Evolutionary conservation across 192 early-diverging fungal species (phyloP), one percentile per base, ranked within the genome.

Genomic region (Bifiguratus adelaidae): DNA sequence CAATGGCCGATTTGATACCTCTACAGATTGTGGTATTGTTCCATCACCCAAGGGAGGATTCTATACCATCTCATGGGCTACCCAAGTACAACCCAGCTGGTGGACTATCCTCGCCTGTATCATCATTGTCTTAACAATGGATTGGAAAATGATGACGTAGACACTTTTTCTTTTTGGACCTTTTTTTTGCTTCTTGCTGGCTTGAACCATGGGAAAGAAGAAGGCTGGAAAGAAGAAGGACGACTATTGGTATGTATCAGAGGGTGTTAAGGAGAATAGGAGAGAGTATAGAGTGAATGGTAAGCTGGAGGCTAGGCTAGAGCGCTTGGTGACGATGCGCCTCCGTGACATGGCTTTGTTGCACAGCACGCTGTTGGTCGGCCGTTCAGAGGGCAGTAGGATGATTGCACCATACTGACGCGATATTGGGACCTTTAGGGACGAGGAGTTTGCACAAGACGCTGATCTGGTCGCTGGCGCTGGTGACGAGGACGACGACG

Each of bases 121-220:
- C n/a, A n/a, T n/a, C n/a, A n/a, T n/a, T n/a, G n/a, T n/a, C n/a
- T n/a, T n/a, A n/a, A n/a, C n/a, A n/a, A n/a, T n/a, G n/a, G n/a
- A n/a, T n/a, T n/a, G n/a, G n/a, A n/a, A n/a, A n/a, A n/a, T n/a
- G n/a, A n/a, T n/a, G n/a, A n/a, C n/a, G n/a, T n/a, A n/a, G n/a
- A n/a, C n/a, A n/a, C n/a, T n/a, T n/a, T n/a, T n/a, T n/a, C n/a
- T n/a, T n/a, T n/a, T n/a, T n/a, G n/a, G n/a, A n/a, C n/a, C n/a
- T n/a, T n/a, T n/a, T n/a, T n/a, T n/a, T n/a, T n/a, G n/a, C n/a
- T n/a, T n/a, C n/a, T n/a, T n/a, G n/a, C n/a, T n/a, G n/a, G n/a
- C n/a, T n/a, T n/a, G n/a, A 45, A 68, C 50, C 48, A 72, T 73
- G 68, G 71, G 58, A 60, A 73, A 73, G 56, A 77, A 71, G 61